Conservation (phyloP, 352 stramenopile genomes). For the Pythium vanterpoolii region DNA sequence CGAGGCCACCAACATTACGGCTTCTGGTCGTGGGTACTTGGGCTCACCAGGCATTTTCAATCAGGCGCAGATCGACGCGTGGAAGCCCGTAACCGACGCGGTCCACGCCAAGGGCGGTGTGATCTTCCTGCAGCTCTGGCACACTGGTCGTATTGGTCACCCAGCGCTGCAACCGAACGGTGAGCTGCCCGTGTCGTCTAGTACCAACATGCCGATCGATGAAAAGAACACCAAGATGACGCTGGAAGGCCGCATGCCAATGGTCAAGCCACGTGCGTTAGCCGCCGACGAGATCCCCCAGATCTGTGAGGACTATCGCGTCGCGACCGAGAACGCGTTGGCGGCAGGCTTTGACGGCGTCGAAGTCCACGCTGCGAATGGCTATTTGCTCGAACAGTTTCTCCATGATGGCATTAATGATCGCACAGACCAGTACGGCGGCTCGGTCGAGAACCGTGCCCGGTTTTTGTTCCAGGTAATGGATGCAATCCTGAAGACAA, state of each 20-base stretch:
- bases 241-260: conserved; percentile 14
- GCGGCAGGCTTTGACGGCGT: conserved; percentile 33
- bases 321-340: conserved; percentile 34
- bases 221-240: background rate
- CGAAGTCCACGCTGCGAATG: conserved; percentile 83
- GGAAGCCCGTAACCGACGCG: background rate
- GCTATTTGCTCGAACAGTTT: conserved; percentile 87
- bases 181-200: conserved; percentile 34
- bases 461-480: conserved; percentile 52
- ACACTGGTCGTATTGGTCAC: conserved; percentile 55
- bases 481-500: conserved; percentile 28
- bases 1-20: conserved; percentile 14
- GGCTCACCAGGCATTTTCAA: conserved; percentile 27
- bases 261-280: conserved; percentile 33
- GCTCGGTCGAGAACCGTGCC: conserved; percentile 59
- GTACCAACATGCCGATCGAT: conserved; percentile 1
- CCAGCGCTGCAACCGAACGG: conserved; percentile 18
- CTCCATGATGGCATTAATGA: conserved; percentile 57
- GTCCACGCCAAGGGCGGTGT: background rate
- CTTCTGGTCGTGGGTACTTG: conserved; percentile 15
- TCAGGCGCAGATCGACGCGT: conserved; percentile 10
- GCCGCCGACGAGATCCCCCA: conserved; percentile 54
- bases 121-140: conserved; percentile 67
- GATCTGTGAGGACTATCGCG: conserved; percentile 53
- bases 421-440: conserved; percentile 70